Percentiles rank a stretch among this genome's conserved stretches.
These are phyloP conservation scores for Ceratorhiza oryzae-sativae DNA, from an alignment of 1,284 basidiomycete species.

Conservation along the genomic window DNA sequence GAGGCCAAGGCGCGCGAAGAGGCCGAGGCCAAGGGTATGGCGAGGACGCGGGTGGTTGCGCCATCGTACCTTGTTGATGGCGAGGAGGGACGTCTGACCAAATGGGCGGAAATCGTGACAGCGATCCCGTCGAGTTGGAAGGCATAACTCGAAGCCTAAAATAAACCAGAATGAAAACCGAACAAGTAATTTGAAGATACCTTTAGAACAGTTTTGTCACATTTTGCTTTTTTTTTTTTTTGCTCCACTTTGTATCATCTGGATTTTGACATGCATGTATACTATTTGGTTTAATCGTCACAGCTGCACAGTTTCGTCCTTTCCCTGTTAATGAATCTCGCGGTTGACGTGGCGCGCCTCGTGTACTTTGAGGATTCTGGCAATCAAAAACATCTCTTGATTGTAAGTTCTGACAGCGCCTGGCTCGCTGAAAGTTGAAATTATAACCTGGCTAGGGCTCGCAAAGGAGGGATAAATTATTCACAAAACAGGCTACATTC, in stretches of 20 bases:
- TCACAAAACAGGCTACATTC: too few relatives aligned
- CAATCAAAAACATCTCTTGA: too few relatives aligned
- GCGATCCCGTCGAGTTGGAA: slow-evolving; percentile 86
- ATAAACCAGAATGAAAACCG: neutral
- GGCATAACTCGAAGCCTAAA: neutral
- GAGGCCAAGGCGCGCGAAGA: slow-evolving; percentile 44
- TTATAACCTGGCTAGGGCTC: too few relatives aligned
- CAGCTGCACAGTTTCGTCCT: too few relatives aligned
- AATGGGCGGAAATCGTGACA: slow-evolving; percentile 77
- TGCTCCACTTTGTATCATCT: slow-evolving; percentile 3
- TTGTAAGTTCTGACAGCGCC: too few relatives aligned
- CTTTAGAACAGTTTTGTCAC: slow-evolving; percentile 1
- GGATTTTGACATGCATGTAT: too few relatives aligned
- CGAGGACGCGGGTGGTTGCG: slow-evolving; percentile 50
- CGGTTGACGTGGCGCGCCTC: too few relatives aligned
- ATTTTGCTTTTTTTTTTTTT: neutral
- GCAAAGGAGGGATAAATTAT: too few relatives aligned
- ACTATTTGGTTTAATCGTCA: slow-evolving; percentile 12
- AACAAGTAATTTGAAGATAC: neutral
- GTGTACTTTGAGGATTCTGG: too few relatives aligned
- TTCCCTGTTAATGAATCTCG: too few relatives aligned
- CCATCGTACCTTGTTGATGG: slow-evolving; percentile 78
- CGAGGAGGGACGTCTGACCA: slow-evolving; percentile 81
- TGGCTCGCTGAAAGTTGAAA: too few relatives aligned
- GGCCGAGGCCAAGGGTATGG: slow-evolving; percentile 46